Evolutionary conservation across 83 land plant species (phyloP), one percentile per base, ranked within the genome.

Genomic region (Diphasiastrum complanatum): DNA sequence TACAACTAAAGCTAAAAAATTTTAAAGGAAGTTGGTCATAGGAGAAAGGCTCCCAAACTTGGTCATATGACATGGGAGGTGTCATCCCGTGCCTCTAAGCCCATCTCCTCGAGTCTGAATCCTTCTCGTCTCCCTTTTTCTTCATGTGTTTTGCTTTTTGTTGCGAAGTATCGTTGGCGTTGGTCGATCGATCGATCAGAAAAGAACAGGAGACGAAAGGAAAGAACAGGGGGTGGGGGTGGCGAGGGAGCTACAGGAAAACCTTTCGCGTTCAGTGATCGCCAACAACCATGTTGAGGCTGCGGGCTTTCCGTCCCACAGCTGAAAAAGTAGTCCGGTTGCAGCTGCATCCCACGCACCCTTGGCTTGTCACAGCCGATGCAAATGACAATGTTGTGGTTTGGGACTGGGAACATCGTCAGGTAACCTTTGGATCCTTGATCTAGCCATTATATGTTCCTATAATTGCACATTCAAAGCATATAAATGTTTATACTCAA

Each of bases 351-450:
- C 96, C 92, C 28, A 89, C 96, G n/a, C 85, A 95, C 64, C 99
- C 99, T 33, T 93, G 99, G 99, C 83, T 93, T 24, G 99, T 84
- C 58, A 83, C 99, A 0, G 99, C 99, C 23, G 99, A 93, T 69
- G 82, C 76, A 24, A 83, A 89, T 31, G 99, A 89, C 63, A 86
- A 81, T 63, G 99, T 93, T 35, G 89, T 92, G 33, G 96, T 93
- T 26, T 93, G 99, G 99, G 83, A 93, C 60, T 93, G 99, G 99
- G 99, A 89, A 58, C 96, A 95, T 61, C 89, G 92, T 12, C 99
- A 95, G 92, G 98, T 88, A 6, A 1, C 5, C 36, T 53, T 53
- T 29, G 12, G 19, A 31, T 24, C 19, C 31, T 11, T 53, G 31
- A 19, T 1, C 19, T 8, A 14, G 58, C 33, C 19, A 25, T 24